Conservation (phyloP, 345 rosid species). For the Syzygium aromaticum region DNA sequence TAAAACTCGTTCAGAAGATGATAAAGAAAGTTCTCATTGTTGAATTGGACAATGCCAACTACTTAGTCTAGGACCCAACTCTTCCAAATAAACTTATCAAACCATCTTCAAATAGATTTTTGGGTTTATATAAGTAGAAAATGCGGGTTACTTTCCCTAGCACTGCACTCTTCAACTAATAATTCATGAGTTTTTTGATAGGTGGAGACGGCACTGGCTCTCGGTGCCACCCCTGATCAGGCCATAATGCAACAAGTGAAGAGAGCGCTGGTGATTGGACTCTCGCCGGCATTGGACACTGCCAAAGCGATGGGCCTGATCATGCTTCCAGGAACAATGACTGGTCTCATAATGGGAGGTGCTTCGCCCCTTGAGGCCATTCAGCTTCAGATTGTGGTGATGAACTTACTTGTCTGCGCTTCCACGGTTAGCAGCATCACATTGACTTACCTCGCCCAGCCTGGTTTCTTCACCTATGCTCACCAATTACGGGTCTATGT, state of each 20-base stretch:
- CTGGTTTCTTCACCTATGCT: constrained; percentile 77
- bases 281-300: constrained; percentile 79
- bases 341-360: constrained; percentile 93
- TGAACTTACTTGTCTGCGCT: constrained; percentile 82
- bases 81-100: not conserved
- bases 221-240: constrained; percentile 84
- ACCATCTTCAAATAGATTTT: not conserved
- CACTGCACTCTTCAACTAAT: not conserved
- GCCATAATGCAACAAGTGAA: constrained; percentile 68
- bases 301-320: constrained; percentile 87
- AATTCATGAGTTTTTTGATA: not conserved
- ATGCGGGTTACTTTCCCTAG: not conserved
- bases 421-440: constrained; percentile 70
- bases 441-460: constrained; percentile 80
- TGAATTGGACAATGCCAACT: not conserved
- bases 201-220: constrained; percentile 75
- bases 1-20: not conserved
- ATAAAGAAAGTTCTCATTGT: not conserved
- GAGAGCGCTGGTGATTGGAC: constrained; percentile 63
- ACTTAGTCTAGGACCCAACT: not conserved
- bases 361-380: constrained; percentile 83
- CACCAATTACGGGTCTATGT: constrained; percentile 27
- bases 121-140: not conserved
- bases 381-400: constrained; percentile 84
- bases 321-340: constrained; percentile 84